Conservation (phyloP, 305 asterid species). For the Fraxinus paxiana region DNA sequence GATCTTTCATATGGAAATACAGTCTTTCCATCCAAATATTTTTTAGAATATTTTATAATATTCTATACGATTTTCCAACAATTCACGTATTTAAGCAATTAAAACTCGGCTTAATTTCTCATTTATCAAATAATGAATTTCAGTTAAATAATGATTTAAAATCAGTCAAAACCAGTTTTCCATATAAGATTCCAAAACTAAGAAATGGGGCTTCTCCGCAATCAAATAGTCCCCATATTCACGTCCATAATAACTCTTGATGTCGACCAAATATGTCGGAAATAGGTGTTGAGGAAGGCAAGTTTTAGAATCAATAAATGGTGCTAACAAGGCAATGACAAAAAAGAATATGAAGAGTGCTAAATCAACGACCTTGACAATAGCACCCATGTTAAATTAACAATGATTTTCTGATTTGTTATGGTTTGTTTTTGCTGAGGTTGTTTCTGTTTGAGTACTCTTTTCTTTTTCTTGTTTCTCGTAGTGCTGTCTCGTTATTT, state of each 20-base stretch:
- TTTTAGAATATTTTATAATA: too few relatives aligned
- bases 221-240: constrained; percentile 62
- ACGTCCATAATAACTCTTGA: constrained; percentile 59
- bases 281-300: constrained; percentile 60
- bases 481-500: not conserved
- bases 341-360: constrained; percentile 52
- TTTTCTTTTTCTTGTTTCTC: not conserved
- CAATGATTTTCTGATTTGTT: not conserved
- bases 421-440: not conserved
- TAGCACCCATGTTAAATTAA: constrained; percentile 38
- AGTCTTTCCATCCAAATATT: too few relatives aligned
- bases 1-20: too few relatives aligned
- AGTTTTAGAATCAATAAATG: constrained; percentile 69
- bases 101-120: too few relatives aligned
- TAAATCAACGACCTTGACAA: constrained; percentile 50
- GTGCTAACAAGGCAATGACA: constrained; percentile 58
- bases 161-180: too few relatives aligned
- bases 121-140: too few relatives aligned
- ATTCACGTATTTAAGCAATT: too few relatives aligned
- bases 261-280: constrained; percentile 55
- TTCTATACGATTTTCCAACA: too few relatives aligned
- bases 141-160: too few relatives aligned
- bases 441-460: not conserved
- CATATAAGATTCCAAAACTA: constrained; percentile 7
- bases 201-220: constrained; percentile 78